Evolutionary conservation across 345 rosid species (phyloP), one percentile per base, ranked within the genome.

Genomic region (Barbarea vulgaris): DNA sequence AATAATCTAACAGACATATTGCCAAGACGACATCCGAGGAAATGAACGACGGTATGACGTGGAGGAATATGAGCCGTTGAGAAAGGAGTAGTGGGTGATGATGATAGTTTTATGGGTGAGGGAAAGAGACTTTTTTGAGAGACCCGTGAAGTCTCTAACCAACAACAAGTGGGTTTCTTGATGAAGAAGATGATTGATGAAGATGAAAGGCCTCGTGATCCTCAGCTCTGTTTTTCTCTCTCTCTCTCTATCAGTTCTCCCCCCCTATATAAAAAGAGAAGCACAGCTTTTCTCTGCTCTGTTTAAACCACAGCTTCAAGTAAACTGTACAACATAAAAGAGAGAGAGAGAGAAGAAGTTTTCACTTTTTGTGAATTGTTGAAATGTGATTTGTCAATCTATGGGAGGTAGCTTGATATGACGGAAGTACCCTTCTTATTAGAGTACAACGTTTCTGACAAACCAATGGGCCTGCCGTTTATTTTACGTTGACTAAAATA

Each of bases 151-250:
- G 22, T 48, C 36, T 70, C 36, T 77, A 79, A 64, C 86, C 77
- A 89, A 15, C 81, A 80, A 77, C 50, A 70, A 77, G 67, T 77
- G 76, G 72, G 80, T 77, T 70, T 77, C 80, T 67, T 33, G 48
- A 57, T 27, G 48, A 64, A 37, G 53, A 44, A 50, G n/a, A n/a
- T n/a, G n/a, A n/a, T n/a, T n/a, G 37, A 52, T 36, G 48, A 48
- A 27, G 39, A 52, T 67, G 24, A 33, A 31, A 24, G 27, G 3
- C 47, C 63, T 68, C 70, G 79, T 69, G 79, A 60, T 68, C 48
- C 4, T 68, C 22, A 69, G 30, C 75, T 63, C 50, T 13, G 22
- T 70, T 7, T 42, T 42, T 24, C 4, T 66, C 24, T 67, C n/a
- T 50, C 19, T 61, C 50, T 67, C 44, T n/a, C n/a, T n/a, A n/a